These are phyloP conservation scores for Ceratobasidium sp. DNA, from an alignment of 1,284 basidiomycete species.

Conservation along the genomic window DNA sequence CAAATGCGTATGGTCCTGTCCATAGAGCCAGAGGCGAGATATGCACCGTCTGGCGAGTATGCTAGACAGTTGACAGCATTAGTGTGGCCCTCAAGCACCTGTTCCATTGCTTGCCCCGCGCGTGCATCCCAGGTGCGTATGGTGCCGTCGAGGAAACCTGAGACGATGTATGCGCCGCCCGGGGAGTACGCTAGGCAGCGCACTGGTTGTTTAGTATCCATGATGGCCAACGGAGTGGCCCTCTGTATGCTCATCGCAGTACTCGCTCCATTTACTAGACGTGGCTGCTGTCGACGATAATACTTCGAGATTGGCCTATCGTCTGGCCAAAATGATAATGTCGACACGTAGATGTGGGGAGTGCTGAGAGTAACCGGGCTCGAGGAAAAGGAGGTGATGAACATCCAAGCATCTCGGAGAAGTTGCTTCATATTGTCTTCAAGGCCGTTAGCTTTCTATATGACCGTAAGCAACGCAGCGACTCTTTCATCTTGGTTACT, in stretches of 20 bases:
- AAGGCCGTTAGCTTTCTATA: too few relatives aligned
- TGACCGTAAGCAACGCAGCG: too few relatives aligned
- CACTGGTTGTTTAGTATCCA: neutral
- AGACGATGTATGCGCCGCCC: slow-evolving; percentile 19
- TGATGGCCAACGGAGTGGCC: neutral
- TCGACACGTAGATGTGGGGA: too few relatives aligned
- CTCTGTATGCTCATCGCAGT: neutral
- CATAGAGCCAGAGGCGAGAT: too few relatives aligned
- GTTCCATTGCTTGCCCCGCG: neutral
- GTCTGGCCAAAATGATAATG: neutral
- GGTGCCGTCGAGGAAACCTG: neutral
- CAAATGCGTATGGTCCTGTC: too few relatives aligned
- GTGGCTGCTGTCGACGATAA: neutral
- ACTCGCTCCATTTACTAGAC: neutral
- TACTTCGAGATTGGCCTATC: neutral
- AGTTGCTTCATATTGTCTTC: neutral
- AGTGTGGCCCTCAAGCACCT: slow-evolving; percentile 8
- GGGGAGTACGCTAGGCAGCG: slow-evolving; percentile 33
- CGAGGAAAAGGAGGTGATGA: too few relatives aligned
- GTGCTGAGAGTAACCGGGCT: too few relatives aligned
- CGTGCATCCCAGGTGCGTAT: slow-evolving; percentile 19
- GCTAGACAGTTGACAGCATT: slow-evolving; percentile 6
- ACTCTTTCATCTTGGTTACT: neutral
- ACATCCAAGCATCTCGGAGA: neutral
- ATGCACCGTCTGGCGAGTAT: slow-evolving; percentile 44